phyloP scores from a whole-genome alignment of 495 filamentous ascomycete genomes.

The Penicillium goetzii region DNA sequence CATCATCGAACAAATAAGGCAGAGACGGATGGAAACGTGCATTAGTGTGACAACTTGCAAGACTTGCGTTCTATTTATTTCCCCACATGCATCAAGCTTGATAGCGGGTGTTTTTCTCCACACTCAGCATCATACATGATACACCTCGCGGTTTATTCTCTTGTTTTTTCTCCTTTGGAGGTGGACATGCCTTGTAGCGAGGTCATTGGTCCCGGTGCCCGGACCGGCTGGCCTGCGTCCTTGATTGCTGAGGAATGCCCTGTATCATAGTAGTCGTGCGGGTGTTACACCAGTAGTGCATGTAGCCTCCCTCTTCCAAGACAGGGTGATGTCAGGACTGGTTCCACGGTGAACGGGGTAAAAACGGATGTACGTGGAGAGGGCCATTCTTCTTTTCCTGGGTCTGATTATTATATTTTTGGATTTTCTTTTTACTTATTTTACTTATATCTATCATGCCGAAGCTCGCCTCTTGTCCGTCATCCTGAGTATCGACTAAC shows the following conservation, averaged over 20 bases:
- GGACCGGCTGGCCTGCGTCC: constrained; percentile 18
- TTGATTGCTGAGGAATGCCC: constrained; percentile 37
- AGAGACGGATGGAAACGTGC: background rate
- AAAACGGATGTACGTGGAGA: background rate
- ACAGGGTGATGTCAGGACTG: constrained; percentile 34
- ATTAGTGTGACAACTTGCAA: background rate
- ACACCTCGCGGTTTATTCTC: background rate
- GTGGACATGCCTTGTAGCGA: background rate
- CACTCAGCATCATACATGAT: background rate
- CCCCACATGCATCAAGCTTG: constrained; percentile 9
- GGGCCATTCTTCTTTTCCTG: constrained; percentile 7
- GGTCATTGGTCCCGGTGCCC: constrained; percentile 15
- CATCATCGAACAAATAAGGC: constrained; percentile 14
- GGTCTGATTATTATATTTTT: background rate
- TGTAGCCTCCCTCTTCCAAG: constrained; percentile 10
- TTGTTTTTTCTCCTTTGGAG: background rate
- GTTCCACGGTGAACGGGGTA: constrained; percentile 12
- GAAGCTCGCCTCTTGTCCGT: constrained; percentile 4
- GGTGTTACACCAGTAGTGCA: constrained; percentile 24
- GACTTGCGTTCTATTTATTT: constrained; percentile 1
- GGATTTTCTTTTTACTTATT: constrained; percentile 6
- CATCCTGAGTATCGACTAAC: constrained; percentile 1
- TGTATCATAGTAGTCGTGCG: constrained; percentile 17
- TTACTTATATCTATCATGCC: constrained; percentile 36
- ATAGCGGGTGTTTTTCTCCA: background rate